Base-by-base conservation (phyloP, 768 basidiomycete genomes). In the Clavulina sp. region DNA sequence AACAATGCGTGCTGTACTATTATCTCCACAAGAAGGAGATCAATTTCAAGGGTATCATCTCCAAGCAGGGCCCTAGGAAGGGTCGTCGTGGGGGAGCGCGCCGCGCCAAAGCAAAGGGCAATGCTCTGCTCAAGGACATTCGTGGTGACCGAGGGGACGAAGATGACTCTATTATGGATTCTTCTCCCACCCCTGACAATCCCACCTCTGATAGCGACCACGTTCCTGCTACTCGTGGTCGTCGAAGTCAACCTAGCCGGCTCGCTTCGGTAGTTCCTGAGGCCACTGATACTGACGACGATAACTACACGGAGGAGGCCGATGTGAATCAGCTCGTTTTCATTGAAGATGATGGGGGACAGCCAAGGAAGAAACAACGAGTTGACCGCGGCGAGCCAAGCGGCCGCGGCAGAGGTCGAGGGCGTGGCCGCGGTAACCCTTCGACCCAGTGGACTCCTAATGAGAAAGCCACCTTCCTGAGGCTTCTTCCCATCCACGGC, bases 11-110 rank as follows among this genome's bases (percentile, higher is more conserved):
- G 43, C 76, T 81, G 47, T 93, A 78, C 66, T 97, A 96, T 66
- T 97, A 97, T 64, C 69, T 93, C 48, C 85, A 91, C 68, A 97
- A 96, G 73, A 88, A 89, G 67, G 65, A 73, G 33, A 85, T 91
- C 60, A 82, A 91, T 65, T 92, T 89, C 66, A 77, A 84, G 52
- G 76, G 79, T 57, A 77, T 83, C 16, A 71, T 87, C 23, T 68
- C 77, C 44, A 75, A 74, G 58, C 74, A 76, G 56, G 80, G 76
- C 13, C 74, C 77, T 0, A 77, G 74, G 54, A 81, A 80, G 60
- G 73, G 81, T 40, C 75, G 73, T 58, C 71, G 80, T 49, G 68
- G 76, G 29, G 72, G 73, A 33, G 69, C 70, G 50, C 38, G 36
- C 23, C 56, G 54, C 26, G 77, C 74, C 49, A 85, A 81, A 67